Evolutionary conservation across 108 stramenopile genomes (phyloP), one percentile per base, ranked within the genome.

Genomic region (Fragilaria crotonensis): DNA sequence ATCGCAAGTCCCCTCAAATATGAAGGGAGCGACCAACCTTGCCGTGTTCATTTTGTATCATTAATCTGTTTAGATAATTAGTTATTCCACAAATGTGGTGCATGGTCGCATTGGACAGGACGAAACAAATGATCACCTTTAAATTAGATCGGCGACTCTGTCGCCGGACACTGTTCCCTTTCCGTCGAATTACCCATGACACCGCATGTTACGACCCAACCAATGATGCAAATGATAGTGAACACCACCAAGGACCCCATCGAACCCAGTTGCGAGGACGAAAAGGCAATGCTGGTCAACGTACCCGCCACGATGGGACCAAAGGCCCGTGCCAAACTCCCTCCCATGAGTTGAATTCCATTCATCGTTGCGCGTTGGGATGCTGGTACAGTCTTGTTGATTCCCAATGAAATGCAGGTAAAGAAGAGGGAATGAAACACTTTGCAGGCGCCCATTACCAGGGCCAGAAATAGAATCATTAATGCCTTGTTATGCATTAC

Each of bases 291-390:
- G 2, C 51, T 25, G 23, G 30, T 60, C 19, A 73, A 30, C 9
- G 60, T 45, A 0, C 87, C 87, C 18, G 71, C 81, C 63, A 83
- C 49, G 4, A 66, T 32, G 1, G 87, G 87, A 18, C 81, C 87
- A 11, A 71, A 9, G 17, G 58, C 80, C 52, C 79, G 79, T 9
- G 73, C 73, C 2, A 80, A 27, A n/a, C 77, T 76, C 11, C 75
- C 80, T 2, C 80, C 87, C 18, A 88, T 33, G 28, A 77, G 69
- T 3, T 70, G 57, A 0, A 88, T 53, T 11, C 83, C 87, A 59
- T 88, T 84, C 87, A 81, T 75, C 4, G 78, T 77, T 21, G 76
- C 80, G 27, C 87, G 67, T 33, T 75, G 72, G 20, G 73, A 60
- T 14, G 62, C 51, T 14, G 72, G 67, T 2, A 88, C 87, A 21